Evolutionary conservation across 2,329 filamentous ascomycete species (phyloP), one percentile per base, ranked within the genome.

Genomic region (Trichoderma gracile): DNA sequence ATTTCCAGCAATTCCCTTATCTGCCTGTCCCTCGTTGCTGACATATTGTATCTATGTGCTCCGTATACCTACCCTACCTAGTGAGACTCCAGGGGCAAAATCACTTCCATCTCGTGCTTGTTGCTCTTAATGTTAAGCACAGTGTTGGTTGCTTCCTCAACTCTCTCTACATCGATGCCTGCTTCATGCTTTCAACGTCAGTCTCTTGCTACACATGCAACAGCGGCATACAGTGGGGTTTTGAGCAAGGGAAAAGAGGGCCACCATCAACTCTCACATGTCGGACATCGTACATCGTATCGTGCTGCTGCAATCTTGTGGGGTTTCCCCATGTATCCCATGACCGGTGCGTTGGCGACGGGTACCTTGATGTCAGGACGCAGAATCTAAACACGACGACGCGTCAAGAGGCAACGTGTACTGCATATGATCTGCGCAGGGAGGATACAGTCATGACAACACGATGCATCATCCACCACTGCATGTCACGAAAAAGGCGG

Each of bases 181-280:
- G 30, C 30, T 30, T 30, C 30, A 30, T 9, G 8, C 9, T 9
- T 9, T 2, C 8, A 30, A 30, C 30, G 30, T 30, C 30, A 30
- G 9, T 30, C 30, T 30, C 30, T 9, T 9, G 30, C 9, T 30
- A 30, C 30, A 30, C 7, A 30, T 10, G 30, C 5, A 17, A 25
- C 15, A 46, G 15, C 42, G n/a, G 40, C 40, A 57, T 30, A 33
- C 42, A 27, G 54, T 43, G 54, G 54, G 42, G 54, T 42, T 25
- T 25, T 1, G 30, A 9, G 30, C 27, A 14, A 33, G 54, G 30
- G 7, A 30, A 9, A 9, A 57, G 23, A 40, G 3, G 30, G 21
- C 27, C 27, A 27, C 55, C 38, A 49, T 58, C 55, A 49, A 30
- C 19, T 40, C 27, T 58, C 55, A 58, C 45, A 58, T 47, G 47